These are phyloP conservation scores for Dactylellina haptotyla DNA, from an alignment of 2,329 filamentous ascomycete genomes.

Conservation along the genomic window DNA sequence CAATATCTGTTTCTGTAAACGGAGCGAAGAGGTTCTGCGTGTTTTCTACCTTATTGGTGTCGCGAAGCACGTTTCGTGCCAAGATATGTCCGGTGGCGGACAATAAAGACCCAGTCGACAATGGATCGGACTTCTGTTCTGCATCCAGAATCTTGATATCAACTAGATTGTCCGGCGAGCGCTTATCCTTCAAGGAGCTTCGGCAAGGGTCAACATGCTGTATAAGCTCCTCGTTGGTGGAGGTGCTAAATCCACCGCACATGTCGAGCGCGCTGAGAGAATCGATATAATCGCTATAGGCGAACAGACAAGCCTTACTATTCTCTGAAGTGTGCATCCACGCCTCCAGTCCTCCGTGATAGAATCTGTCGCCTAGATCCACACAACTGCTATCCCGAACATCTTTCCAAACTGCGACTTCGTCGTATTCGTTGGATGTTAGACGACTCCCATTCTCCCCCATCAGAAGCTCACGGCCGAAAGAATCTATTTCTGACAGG, in stretches of 20 bases:
- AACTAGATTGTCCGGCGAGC: slow-evolving; percentile 21
- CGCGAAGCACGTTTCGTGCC: slow-evolving; percentile 30
- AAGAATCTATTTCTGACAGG: slow-evolving; percentile 77
- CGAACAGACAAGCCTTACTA: slow-evolving; percentile 42
- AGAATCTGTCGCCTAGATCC: slow-evolving; percentile 69
- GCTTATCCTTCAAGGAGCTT: slow-evolving; percentile 24
- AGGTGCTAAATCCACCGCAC: background rate
- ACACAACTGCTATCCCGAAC: slow-evolving; percentile 75
- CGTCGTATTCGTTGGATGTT: slow-evolving; percentile 62
- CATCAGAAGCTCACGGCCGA: slow-evolving; percentile 70
- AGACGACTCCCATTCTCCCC: slow-evolving; percentile 57
- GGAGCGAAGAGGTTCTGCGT: background rate
- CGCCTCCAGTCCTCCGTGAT: slow-evolving; percentile 62
- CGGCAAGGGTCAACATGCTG: slow-evolving; percentile 4
- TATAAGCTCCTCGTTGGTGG: background rate
- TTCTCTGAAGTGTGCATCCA: slow-evolving; percentile 61
- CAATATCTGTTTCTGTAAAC: slow-evolving; percentile 20
- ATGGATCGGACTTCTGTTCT: slow-evolving; percentile 28
- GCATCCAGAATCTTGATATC: slow-evolving; percentile 30
- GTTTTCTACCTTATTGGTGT: background rate
- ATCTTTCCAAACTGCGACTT: slow-evolving; percentile 73
- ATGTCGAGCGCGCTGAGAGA: slow-evolving; percentile 35
- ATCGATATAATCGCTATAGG: slow-evolving; percentile 44
- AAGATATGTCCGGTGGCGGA: slow-evolving; percentile 32
- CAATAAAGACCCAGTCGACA: slow-evolving; percentile 33